Percentiles rank a stretch among this genome's conserved stretches.
phyloP scores from a whole-genome alignment of 2,329 filamentous ascomycete genomes.

The Penicillium sp. region DNA sequence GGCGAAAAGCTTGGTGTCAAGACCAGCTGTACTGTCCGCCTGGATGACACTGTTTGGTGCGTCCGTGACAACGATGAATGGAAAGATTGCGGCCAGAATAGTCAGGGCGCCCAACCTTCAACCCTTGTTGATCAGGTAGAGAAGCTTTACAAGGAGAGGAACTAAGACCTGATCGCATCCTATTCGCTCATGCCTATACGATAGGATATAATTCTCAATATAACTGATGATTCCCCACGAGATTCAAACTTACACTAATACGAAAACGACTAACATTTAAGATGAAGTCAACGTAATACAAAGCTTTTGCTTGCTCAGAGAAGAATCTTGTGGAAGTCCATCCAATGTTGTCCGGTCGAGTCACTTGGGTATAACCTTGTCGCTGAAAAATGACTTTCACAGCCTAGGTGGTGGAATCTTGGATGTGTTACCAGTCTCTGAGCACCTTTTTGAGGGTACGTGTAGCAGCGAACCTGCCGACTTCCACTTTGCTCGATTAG shows the following conservation, averaged over 20 bases:
- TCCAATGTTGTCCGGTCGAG: too few relatives aligned
- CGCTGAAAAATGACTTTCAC: too few relatives aligned
- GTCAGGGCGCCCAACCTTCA: conserved; percentile 48
- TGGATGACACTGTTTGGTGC: conserved; percentile 80
- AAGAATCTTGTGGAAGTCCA: too few relatives aligned
- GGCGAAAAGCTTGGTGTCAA: conserved; percentile 62
- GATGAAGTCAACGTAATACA: too few relatives aligned
- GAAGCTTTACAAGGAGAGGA: conserved; percentile 58
- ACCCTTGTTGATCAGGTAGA: conserved; percentile 78
- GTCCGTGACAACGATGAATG: conserved; percentile 77
- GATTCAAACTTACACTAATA: background rate
- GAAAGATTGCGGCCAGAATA: conserved; percentile 73
- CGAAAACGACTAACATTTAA: too few relatives aligned
- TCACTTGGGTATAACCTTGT: too few relatives aligned
- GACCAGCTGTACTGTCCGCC: conserved; percentile 75
- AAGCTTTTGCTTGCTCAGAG: too few relatives aligned
- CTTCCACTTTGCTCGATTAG: too few relatives aligned
- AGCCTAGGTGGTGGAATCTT: too few relatives aligned
- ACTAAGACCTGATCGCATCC: background rate
- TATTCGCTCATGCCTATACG: background rate
- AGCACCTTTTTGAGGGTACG: too few relatives aligned
- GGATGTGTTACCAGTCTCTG: too few relatives aligned
- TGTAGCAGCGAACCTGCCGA: too few relatives aligned
- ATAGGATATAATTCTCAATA: conserved; percentile 5
- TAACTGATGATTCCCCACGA: background rate